Evolutionary conservation across 805 yeast genomes (phyloP).

Genomic region (Sugiyamaella marilandica): DNA sequence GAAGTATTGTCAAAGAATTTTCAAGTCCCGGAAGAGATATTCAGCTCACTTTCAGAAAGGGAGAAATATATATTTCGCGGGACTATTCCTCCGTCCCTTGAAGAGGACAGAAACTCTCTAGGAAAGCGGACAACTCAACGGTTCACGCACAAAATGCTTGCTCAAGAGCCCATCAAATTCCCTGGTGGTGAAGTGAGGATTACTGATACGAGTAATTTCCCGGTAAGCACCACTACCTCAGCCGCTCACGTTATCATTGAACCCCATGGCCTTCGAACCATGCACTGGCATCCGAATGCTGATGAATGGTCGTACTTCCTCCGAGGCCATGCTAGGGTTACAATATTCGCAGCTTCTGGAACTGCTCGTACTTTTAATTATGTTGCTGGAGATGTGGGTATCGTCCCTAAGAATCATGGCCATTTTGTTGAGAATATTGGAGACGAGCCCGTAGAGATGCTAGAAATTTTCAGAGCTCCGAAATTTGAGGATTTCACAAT

Average conservation of each 20-base stretch:
- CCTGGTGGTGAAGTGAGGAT: conserved; percentile 2
- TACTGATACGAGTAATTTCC: conserved; percentile 2
- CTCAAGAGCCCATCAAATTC: conserved; percentile 1
- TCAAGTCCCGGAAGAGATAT: neutral
- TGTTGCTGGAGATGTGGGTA: conserved; percentile 3
- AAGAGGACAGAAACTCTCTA: too few species aligned
- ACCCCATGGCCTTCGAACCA: neutral
- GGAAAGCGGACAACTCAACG: neutral
- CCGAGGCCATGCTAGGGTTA: conserved; percentile 2
- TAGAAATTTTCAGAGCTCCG: conserved; percentile 4
- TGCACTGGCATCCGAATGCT: conserved; percentile 7
- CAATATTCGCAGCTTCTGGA: conserved; percentile 1
- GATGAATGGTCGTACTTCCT: conserved; percentile 6
- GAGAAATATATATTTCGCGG: conserved; percentile 4
- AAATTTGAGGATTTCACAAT: conserved; percentile 3
- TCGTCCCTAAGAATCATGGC: conserved; percentile 1
- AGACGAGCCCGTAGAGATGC: conserved; percentile 4
- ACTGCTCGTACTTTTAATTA: conserved; percentile 4
- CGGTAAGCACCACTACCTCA: neutral
- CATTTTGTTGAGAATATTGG: conserved; percentile 3
- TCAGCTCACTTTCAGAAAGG: neutral
- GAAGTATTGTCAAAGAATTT: conserved; percentile 2
- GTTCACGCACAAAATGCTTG: conserved; percentile 1
- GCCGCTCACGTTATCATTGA: conserved; percentile 6
- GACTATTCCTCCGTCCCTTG: neutral